Base-by-base conservation (phyloP, 257 asterid species). In the Rehmannia glutinosa region DNA sequence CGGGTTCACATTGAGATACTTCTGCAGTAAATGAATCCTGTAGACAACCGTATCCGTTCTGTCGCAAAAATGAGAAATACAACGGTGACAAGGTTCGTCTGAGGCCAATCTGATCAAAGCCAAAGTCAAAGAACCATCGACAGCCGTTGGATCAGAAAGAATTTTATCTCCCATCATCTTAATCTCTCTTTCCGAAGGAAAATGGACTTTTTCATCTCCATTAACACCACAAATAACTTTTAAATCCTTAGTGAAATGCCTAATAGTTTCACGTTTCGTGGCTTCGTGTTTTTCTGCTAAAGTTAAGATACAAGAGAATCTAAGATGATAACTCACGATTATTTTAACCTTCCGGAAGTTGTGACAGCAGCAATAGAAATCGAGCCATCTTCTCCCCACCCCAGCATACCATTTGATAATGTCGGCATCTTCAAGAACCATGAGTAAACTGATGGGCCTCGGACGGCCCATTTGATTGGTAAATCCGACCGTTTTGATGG, bases 391-490 rank as follows among this genome's bases (percentile, higher is more conserved):
- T 81, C 74, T 86, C 4, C 87, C 99, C n/a, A 90, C 74, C 8
- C 99, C 97, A 1, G 97, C 95, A 41, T 93, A 90, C 96, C 97
- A 93, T 69, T 84, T 88, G 64, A 93, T 84, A 45, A 93, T 88
- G 80, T 90, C 95, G 1, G 30, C 64, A 67, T 93, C 99, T 70
- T 90, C 96, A 41, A 93, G 97, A 61, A 80, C 91, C 81, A 49
- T 84, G 24, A 93, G 92, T 58, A 84, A 74, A 69, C 85, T 82
- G 17, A 88, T 73, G 8, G 96, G 96, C 83, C 97, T 77, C 1
- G 96, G 99, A 56, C 97, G 99, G 23, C 97, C 97, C 99, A 90
- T 93, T 5, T 82, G 82, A 51, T 93, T 93, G 0, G 96, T 90
- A 36, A 93, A 82, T 8, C 97, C 97, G 12, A 82, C 85, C 75